A percentile compares a stretch with the other conserved stretches of the same genome.
These are phyloP conservation scores for Nematocida parisii DNA, from an alignment of 371 early-diverging fungal species.

Conservation along the genomic window DNA sequence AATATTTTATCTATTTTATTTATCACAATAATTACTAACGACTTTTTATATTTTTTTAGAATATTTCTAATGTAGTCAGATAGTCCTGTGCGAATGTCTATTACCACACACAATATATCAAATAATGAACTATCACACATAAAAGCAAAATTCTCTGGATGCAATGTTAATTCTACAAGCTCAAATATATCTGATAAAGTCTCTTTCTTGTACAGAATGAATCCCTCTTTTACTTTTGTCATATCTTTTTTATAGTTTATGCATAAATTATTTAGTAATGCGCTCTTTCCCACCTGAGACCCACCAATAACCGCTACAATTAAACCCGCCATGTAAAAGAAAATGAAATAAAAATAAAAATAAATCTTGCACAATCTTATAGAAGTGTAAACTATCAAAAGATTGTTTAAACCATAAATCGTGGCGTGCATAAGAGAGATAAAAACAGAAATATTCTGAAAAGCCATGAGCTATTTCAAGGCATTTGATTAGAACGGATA, in stretches of 20 bases:
- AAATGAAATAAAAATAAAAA: not conserved
- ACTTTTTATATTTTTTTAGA: not conserved
- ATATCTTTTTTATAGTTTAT: not conserved
- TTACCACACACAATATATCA: not conserved
- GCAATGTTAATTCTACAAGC: conserved; percentile 1
- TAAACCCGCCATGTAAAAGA: not conserved
- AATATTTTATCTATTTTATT: conserved; percentile 25
- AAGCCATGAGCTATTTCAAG: no score
- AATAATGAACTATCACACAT: not conserved
- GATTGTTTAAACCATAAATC: no score
- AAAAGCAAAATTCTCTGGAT: not conserved
- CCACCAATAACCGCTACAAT: conserved; percentile 1
- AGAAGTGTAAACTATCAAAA: no score
- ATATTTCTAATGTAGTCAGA: not conserved
- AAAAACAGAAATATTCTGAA: no score
- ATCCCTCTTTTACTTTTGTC: not conserved
- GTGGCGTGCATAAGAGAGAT: no score
- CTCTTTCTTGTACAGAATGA: conserved; percentile 2
- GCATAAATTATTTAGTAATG: not conserved
- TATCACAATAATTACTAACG: not conserved
- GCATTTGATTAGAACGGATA: no score
- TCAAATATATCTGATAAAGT: not conserved
- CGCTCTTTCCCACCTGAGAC: not conserved
- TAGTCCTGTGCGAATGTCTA: not conserved
- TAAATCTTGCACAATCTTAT: no score